Evolutionary conservation across 768 basidiomycete genomes (phyloP), one percentile per base, ranked within the genome.

Genomic region (Tylopilus rubrobrunneus): DNA sequence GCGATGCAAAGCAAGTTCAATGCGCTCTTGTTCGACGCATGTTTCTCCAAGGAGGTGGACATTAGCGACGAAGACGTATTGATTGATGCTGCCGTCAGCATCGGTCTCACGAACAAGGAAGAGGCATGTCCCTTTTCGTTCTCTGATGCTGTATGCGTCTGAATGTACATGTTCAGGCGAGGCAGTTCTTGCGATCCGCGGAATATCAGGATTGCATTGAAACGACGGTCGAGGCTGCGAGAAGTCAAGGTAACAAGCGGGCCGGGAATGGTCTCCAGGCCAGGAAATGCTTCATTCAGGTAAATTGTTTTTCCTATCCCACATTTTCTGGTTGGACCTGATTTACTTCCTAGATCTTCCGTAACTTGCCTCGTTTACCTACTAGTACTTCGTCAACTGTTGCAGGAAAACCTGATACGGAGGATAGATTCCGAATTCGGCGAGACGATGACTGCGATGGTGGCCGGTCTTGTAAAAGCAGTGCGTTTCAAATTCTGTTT

Each of bases 211-310:
- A 69, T 34, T 71, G 75, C 41, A 74, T 80, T 12, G 58, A 73
- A 44, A 67, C 66, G 33, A 74, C 71, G 54, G 69, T 76, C 9
- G 59, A 60, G 17, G 68, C 71, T 23, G 76, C 77, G 12, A 71
- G 68, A 51, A 56, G 62, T n/a, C 64, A 70, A 3, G 76, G 78
- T 27, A 67, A 70, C 29, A 74, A 73, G 51, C 79, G 73, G 70
- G 78, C 74, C 4, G 61, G 79, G 49, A 73, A 70, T 15, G 77
- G 77, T 40, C 71, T 74, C 27, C 78, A 79, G 49, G 63, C 70
- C 2, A 59, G 66, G 29, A 76, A 76, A 23, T 71, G 67, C 27
- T 78, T 73, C 56, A 58, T 67, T 21, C 67, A 70, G 60, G 75
- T 72, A n/a, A 46, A 56, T 19, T 27, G 27, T 31, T 7, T 2